Evolutionary conservation across 164 flowering plant species (phyloP).

Genomic region (Cinnamomum chago): DNA sequence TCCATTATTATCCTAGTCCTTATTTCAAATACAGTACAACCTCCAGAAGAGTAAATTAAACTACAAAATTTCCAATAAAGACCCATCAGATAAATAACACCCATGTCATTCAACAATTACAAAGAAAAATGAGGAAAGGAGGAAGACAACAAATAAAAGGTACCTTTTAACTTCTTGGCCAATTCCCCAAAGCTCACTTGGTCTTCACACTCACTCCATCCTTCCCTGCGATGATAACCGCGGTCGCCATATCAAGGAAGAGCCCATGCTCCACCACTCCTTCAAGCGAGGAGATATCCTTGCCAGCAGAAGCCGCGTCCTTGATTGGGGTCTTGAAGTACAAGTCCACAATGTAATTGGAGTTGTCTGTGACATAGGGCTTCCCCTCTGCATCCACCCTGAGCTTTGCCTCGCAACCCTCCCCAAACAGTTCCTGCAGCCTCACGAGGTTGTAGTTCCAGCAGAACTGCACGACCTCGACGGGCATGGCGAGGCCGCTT

Average conservation of each 20-base stretch:
- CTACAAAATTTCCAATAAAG: neutral
- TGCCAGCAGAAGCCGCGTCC: constrained; percentile 11
- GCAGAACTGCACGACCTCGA: constrained; percentile 17
- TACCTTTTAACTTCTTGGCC: neutral
- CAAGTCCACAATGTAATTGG: constrained; percentile 17
- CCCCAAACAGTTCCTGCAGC: constrained; percentile 11
- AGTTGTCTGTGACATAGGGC: constrained; percentile 18
- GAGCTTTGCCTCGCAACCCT: constrained; percentile 10
- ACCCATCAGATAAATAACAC: neutral
- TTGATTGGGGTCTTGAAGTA: constrained; percentile 17
- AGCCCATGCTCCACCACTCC: constrained; percentile 19
- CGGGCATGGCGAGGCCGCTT: constrained; percentile 15
- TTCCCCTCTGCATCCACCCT: constrained; percentile 12
- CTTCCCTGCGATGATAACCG: constrained; percentile 13
- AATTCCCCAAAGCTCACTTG: constrained; percentile 6
- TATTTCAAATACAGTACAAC: neutral
- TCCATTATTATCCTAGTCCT: neutral
- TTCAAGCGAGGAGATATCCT: constrained; percentile 15
- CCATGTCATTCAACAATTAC: neutral
- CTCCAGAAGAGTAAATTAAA: neutral
- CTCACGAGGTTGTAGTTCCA: constrained; percentile 11
- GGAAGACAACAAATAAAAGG: neutral
- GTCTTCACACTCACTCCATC: constrained; percentile 11
- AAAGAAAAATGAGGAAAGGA: neutral
- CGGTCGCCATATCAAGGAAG: constrained; percentile 14